Percentiles rank a stretch among this genome's conserved stretches.
These are phyloP conservation scores for Thymus mandschuricus DNA, from an alignment of 257 asterid species.

Conservation along the genomic window DNA sequence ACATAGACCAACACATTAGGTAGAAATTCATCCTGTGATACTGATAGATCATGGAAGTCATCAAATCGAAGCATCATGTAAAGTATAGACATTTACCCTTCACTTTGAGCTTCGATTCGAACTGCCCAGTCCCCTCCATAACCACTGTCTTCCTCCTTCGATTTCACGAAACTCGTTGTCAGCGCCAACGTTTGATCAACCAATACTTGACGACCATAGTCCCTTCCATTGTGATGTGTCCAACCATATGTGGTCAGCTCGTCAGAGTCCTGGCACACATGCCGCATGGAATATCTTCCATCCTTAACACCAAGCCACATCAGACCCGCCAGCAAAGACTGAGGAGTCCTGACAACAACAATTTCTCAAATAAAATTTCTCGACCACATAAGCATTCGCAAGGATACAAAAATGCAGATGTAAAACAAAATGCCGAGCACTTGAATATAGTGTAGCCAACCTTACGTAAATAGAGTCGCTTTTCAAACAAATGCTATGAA, in stretches of 20 bases:
- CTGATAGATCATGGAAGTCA: not conserved
- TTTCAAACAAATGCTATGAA: not conserved
- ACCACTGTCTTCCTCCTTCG: conserved; percentile 76
- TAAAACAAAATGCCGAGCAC: not conserved
- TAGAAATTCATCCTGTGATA: conserved; percentile 11
- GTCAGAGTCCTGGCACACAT: conserved; percentile 89
- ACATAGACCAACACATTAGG: conserved; percentile 6
- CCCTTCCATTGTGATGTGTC: conserved; percentile 92
- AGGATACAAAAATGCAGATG: conserved; percentile 1
- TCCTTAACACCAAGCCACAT: conserved; percentile 97
- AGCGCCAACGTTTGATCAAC: conserved; percentile 73
- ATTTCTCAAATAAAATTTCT: conserved; percentile 25
- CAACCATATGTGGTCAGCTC: conserved; percentile 88
- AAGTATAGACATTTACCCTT: conserved; percentile 56
- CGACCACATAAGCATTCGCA: conserved; percentile 7
- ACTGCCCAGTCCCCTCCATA: conserved; percentile 99
- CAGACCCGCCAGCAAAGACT: conserved; percentile 87
- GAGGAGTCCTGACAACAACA: conserved; percentile 73
- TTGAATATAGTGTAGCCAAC: not conserved
- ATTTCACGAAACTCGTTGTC: conserved; percentile 85
- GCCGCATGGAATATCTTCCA: conserved; percentile 86
- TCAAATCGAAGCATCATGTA: conserved; percentile 30
- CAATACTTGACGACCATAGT: conserved; percentile 86
- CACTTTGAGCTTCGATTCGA: conserved; percentile 68
- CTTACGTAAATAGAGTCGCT: not conserved